phyloP scores from a whole-genome alignment of 202 grass and related monocot species.

The Eragrostis tef region DNA sequence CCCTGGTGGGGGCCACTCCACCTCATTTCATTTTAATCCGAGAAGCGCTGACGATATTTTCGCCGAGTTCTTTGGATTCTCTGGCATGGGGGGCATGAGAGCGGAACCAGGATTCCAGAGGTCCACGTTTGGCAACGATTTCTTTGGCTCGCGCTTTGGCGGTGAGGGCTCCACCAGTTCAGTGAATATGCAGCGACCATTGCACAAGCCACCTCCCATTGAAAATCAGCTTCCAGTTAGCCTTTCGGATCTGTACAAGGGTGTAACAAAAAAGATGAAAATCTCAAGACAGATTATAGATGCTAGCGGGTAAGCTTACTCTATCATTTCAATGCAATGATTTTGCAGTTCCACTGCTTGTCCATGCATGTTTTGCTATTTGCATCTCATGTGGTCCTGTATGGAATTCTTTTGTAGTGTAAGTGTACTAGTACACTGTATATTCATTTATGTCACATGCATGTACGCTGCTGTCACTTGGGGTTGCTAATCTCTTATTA shows the following conservation, averaged over 20 bases:
- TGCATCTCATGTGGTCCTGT: background rate
- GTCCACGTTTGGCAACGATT: conserved; percentile 60
- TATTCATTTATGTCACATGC: background rate
- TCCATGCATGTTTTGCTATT: background rate
- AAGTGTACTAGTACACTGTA: background rate
- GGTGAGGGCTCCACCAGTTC: conserved; percentile 49
- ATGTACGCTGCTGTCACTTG: background rate
- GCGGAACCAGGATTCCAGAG: conserved; percentile 61
- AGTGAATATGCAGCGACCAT: conserved; percentile 39
- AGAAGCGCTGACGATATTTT: conserved; percentile 84
- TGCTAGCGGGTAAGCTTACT: conserved; percentile 59
- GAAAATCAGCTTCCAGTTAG: conserved; percentile 75
- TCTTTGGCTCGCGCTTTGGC: conserved; percentile 53
- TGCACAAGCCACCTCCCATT: conserved; percentile 62
- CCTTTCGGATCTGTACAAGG: conserved; percentile 83
- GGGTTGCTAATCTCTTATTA: conserved; percentile 26
- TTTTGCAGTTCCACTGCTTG: conserved; percentile 10
- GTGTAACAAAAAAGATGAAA: conserved; percentile 92
- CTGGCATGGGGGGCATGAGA: conserved; percentile 57
- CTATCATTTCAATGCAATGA: conserved; percentile 2
- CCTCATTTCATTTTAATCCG: conserved; percentile 68
- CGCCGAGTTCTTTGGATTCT: conserved; percentile 79
- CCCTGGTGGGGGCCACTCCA: conserved; percentile 50
- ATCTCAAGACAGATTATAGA: conserved; percentile 84
- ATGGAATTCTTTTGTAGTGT: conserved; percentile 12